These are phyloP conservation scores for Davidsoniella eucalypti DNA, from an alignment of 2,329 filamentous ascomycete species.

Conservation along the genomic window DNA sequence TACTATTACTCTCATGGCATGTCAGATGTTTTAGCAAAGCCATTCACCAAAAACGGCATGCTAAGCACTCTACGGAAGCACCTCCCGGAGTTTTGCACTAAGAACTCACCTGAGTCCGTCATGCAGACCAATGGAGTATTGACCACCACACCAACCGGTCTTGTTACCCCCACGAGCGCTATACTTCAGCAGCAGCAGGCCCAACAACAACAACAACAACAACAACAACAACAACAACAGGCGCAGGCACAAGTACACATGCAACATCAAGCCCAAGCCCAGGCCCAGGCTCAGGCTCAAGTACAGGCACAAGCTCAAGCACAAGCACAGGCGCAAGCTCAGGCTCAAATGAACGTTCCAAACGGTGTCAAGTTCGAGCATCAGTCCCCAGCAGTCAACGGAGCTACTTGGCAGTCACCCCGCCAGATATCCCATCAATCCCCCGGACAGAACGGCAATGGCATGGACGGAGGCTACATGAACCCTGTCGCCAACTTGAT, in stretches of 20 bases:
- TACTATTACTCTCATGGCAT: constrained; percentile 99
- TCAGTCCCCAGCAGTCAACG: not conserved
- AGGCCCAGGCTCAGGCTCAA: constrained; percentile 2
- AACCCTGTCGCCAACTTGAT: constrained; percentile 2
- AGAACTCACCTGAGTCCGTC: constrained; percentile 2
- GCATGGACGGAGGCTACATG: constrained; percentile 2
- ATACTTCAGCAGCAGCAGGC: constrained; percentile 3
- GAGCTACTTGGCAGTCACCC: constrained; percentile 4
- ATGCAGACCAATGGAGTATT: constrained; percentile 2
- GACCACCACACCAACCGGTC: not conserved
- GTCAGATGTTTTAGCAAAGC: constrained; percentile 94
- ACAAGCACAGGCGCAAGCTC: constrained; percentile 4
- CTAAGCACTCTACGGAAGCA: constrained; percentile 78
- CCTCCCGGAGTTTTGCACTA: constrained; percentile 46
- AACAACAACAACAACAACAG: too few relatives aligned
- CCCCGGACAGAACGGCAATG: not conserved
- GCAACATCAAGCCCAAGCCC: not conserved
- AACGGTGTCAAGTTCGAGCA: constrained; percentile 2
- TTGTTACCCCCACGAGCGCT: constrained; percentile 1
- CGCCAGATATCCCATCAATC: constrained; percentile 5
- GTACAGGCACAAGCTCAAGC: not conserved
- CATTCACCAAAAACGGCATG: constrained; percentile 81
- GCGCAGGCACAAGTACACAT: not conserved
- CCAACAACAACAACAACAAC: too few relatives aligned
- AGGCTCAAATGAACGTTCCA: constrained; percentile 4